Evolutionary conservation across 2,329 filamentous ascomycete genomes (phyloP).

Genomic region (Emergomyces orientalis): DNA sequence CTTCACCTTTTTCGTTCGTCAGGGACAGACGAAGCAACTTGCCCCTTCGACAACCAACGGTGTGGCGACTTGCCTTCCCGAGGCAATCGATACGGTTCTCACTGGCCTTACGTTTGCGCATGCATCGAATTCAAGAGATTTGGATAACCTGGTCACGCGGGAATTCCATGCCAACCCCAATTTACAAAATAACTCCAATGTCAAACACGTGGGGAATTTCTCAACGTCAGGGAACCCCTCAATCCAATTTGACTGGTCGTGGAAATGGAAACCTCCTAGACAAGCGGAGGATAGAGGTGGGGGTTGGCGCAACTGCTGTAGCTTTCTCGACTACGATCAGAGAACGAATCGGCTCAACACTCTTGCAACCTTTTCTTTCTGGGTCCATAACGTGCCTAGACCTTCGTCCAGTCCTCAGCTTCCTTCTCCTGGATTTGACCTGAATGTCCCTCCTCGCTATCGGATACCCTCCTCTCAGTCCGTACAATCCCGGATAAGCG

Average conservation of each 20-base stretch:
- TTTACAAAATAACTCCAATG: slow-evolving; percentile 92
- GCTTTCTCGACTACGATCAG: slow-evolving; percentile 95
- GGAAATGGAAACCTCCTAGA: slow-evolving; percentile 94
- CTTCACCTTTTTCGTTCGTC: slow-evolving; percentile 76
- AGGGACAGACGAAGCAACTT: slow-evolving; percentile 39
- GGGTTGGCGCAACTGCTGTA: slow-evolving; percentile 94
- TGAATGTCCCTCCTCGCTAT: slow-evolving; percentile 64
- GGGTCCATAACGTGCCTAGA: slow-evolving; percentile 59
- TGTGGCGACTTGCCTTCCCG: slow-evolving; percentile 43
- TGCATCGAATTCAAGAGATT: slow-evolving; percentile 72
- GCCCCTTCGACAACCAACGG: slow-evolving; percentile 44
- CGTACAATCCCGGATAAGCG: slow-evolving; percentile 70
- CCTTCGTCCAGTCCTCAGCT: slow-evolving; percentile 47
- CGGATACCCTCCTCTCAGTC: slow-evolving; percentile 82
- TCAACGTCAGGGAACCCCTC: slow-evolving; percentile 72
- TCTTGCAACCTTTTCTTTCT: slow-evolving; percentile 87
- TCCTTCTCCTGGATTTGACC: slow-evolving; percentile 58
- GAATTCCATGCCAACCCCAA: slow-evolving; percentile 98
- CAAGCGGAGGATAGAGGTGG: slow-evolving; percentile 68
- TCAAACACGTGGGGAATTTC: slow-evolving; percentile 89
- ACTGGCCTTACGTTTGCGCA: slow-evolving; percentile 88
- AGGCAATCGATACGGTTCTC: slow-evolving; percentile 61
- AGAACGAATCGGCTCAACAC: slow-evolving; percentile 81
- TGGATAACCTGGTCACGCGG: slow-evolving; percentile 86
- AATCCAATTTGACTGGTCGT: slow-evolving; percentile 86